Conservation (phyloP, 371 early-diverging fungal species). For the Cokeromyces recurvatus region DNA sequence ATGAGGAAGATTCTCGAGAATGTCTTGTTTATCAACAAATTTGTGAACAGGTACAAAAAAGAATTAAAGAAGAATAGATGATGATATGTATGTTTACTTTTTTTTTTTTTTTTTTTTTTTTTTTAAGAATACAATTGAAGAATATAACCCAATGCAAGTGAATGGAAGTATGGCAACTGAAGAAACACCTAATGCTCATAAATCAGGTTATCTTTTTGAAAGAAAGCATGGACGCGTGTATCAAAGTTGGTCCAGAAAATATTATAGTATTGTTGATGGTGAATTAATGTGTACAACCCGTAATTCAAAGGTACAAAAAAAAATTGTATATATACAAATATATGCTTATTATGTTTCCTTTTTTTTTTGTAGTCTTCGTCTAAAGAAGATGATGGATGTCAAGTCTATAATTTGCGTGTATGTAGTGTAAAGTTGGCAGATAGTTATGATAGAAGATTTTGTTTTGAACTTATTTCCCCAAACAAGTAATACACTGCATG, state of each 20-base stretch:
- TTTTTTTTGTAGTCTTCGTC: slow-evolving; percentile 3
- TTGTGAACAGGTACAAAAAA: slow-evolving; percentile 24
- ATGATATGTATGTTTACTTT: too few species aligned
- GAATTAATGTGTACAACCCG: slow-evolving; percentile 50
- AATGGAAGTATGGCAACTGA: neutral
- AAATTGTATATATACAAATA: too few species aligned
- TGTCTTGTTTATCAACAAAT: slow-evolving; percentile 23
- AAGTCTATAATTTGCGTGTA: slow-evolving; percentile 61
- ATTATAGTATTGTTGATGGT: slow-evolving; percentile 66
- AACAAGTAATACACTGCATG: slow-evolving; percentile 50
- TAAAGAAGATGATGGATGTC: slow-evolving; percentile 38
- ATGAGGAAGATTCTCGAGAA: slow-evolving; percentile 36
- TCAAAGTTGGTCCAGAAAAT: slow-evolving; percentile 73
- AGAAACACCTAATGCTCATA: slow-evolving; percentile 9
- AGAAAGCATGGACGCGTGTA: slow-evolving; percentile 64
- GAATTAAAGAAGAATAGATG: too few species aligned
- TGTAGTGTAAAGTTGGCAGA: slow-evolving; percentile 74
- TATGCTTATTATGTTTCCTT: too few species aligned
- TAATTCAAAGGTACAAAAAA: slow-evolving; percentile 39
- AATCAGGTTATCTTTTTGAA: slow-evolving; percentile 75
- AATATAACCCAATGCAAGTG: slow-evolving; percentile 28
- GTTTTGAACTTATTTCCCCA: slow-evolving; percentile 85
- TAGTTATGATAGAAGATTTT: slow-evolving; percentile 70
- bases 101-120: too few species aligned
- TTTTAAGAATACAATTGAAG: slow-evolving; percentile 17